phyloP scores from a whole-genome alignment of 2,329 filamentous ascomycete genomes.

The Beauveria australis region DNA sequence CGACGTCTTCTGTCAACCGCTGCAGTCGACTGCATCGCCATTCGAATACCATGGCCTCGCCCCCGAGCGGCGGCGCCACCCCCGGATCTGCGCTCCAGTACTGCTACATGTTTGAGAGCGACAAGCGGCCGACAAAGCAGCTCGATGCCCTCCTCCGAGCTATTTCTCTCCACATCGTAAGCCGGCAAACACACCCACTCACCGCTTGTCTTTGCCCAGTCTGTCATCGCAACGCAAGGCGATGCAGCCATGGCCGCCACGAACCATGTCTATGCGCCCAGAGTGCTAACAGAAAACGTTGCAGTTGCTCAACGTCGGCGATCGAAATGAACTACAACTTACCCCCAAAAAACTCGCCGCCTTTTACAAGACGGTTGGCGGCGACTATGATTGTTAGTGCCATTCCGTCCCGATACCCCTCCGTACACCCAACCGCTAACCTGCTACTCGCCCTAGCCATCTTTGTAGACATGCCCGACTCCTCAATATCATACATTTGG shows the following conservation, averaged over 20 bases:
- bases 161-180: conserved; percentile 63
- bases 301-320: conserved; percentile 50
- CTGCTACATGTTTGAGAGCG: conserved; percentile 58
- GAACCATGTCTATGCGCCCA: neutral
- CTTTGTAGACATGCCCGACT: conserved; percentile 66
- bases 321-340: conserved; percentile 43
- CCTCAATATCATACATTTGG: conserved; percentile 85
- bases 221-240: neutral
- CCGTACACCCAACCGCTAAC: neutral
- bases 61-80: conserved; percentile 14
- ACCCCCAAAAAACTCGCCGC: conserved; percentile 64
- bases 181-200: conserved; percentile 20
- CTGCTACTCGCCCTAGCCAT: conserved; percentile 40
- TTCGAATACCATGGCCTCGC: conserved; percentile 18
- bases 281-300: neutral
- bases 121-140: conserved; percentile 59
- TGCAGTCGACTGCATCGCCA: conserved; percentile 5
- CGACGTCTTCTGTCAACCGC: neutral
- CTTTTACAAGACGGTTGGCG: conserved; percentile 68
- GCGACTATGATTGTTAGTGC: conserved; percentile 61
- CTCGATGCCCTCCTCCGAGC: conserved; percentile 61
- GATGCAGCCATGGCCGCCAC: neutral
- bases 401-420: neutral
- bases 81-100: conserved; percentile 33
- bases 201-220: neutral